Conservation (phyloP, 176 grass and related monocot species). For the Echinochloa phyllopogon region DNA sequence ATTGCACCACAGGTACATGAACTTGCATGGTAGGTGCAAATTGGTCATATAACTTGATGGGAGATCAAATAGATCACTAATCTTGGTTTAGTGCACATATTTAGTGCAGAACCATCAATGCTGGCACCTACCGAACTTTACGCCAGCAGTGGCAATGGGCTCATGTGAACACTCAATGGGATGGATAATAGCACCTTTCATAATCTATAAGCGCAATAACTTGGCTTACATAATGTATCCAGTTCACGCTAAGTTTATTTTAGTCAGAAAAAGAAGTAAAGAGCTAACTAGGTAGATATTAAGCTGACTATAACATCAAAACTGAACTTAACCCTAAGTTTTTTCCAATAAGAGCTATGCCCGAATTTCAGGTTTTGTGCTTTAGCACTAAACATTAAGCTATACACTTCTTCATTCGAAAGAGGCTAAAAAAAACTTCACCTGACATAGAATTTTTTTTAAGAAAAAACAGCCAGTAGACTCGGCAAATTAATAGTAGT, state of each 20-base stretch:
- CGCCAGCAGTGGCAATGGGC: background rate
- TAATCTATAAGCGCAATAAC: background rate
- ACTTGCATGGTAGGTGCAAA: background rate
- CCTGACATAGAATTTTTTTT: background rate
- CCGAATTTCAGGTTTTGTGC: constrained; percentile 1
- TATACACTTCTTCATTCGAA: background rate
- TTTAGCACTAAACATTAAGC: constrained; percentile 3
- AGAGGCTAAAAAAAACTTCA: constrained; percentile 6
- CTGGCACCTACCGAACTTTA: background rate
- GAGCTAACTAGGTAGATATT: background rate
- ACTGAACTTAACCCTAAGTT: constrained; percentile 7
- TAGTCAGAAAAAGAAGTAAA: background rate
- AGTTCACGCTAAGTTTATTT: background rate
- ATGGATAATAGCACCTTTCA: background rate
- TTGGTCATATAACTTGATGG: background rate
- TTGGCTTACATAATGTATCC: background rate
- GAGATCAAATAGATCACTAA: background rate
- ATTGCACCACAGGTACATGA: background rate
- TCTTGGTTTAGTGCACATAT: background rate
- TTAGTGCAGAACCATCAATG: background rate
- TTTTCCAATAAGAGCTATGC: no score
- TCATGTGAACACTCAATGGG: background rate
- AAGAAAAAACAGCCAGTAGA: background rate
- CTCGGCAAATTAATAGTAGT: background rate
- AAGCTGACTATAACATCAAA: background rate